Conservation (phyloP, 805 yeast species). For the Metschnikowia corniflorae region DNA sequence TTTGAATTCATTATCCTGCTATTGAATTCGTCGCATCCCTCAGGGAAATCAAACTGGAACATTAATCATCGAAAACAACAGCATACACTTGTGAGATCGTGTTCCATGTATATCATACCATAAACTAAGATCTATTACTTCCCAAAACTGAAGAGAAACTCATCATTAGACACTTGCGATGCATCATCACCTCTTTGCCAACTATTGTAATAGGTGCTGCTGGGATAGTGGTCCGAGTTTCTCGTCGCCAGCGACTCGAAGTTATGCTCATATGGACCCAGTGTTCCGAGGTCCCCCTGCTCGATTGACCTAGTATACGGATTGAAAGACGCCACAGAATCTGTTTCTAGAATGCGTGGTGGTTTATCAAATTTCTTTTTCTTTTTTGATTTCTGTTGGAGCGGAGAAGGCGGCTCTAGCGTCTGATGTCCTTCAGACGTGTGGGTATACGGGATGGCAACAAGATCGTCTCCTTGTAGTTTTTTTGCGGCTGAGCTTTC, state of each 20-base stretch:
- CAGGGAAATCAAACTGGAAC: too few relatives aligned
- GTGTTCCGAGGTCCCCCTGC: constrained; percentile 4
- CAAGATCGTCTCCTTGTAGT: constrained; percentile 1
- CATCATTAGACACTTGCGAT: constrained; percentile 11
- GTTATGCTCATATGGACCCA: constrained; percentile 13
- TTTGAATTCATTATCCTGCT: too few relatives aligned
- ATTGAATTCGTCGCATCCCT: too few relatives aligned
- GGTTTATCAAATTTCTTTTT: background rate
- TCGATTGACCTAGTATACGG: constrained; percentile 11
- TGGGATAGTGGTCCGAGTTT: background rate
- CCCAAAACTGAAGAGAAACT: constrained; percentile 13
- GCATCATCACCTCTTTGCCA: constrained; percentile 2
- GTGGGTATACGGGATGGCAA: constrained; percentile 12
- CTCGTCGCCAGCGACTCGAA: background rate
- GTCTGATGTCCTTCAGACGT: constrained; percentile 2
- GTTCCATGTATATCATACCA: background rate
- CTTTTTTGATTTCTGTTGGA: background rate
- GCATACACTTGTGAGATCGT: too few relatives aligned
- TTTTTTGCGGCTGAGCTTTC: background rate
- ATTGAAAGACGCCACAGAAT: constrained; percentile 2
- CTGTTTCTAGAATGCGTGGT: background rate
- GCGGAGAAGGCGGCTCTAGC: background rate
- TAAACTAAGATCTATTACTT: constrained; percentile 1
- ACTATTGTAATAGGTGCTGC: background rate
- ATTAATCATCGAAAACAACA: too few relatives aligned